Percentiles rank a stretch among this genome's conserved stretches.
Evolutionary conservation across 805 yeast species (phyloP).

Genomic region (Sugiyamaella chiloensis): DNA sequence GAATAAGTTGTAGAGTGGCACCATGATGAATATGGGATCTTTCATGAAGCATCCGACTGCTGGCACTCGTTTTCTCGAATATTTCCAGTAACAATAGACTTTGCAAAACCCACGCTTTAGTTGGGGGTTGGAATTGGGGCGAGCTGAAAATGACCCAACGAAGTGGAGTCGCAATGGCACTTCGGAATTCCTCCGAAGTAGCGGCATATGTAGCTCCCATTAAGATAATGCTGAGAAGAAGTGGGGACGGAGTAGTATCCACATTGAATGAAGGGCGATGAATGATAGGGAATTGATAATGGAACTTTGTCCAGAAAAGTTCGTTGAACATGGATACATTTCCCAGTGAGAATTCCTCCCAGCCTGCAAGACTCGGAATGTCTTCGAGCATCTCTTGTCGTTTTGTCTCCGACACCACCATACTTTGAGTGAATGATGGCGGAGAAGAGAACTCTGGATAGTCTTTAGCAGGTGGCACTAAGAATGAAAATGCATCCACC

Average conservation of each 20-base stretch:
- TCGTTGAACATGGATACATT: conserved; percentile 26
- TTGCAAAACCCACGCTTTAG: conserved; percentile 71
- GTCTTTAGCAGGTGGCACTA: conserved; percentile 14
- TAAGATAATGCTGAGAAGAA: conserved; percentile 52
- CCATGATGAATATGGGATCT: conserved; percentile 84
- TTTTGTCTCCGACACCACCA: conserved; percentile 32
- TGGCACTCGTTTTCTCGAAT: conserved; percentile 69
- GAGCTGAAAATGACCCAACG: conserved; percentile 69
- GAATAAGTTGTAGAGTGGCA: conserved; percentile 69
- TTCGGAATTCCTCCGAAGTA: conserved; percentile 36
- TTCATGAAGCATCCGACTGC: conserved; percentile 66
- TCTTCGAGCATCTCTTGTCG: conserved; percentile 23
- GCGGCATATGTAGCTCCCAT: conserved; percentile 48
- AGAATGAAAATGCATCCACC: conserved; percentile 13
- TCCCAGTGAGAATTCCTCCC: conserved; percentile 16
- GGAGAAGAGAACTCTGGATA: conserved; percentile 32
- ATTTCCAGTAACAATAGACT: conserved; percentile 66
- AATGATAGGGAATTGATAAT: conserved; percentile 55
- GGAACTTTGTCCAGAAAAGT: conserved; percentile 57
- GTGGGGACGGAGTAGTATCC: conserved; percentile 44
- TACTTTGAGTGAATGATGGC: conserved; percentile 33
- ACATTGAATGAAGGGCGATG: conserved; percentile 59
- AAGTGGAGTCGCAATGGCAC: conserved; percentile 52
- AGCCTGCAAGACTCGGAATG: conserved; percentile 33
- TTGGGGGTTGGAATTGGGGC: conserved; percentile 72